phyloP scores from a whole-genome alignment of 306 rosid species.

The Rosa chinensis region DNA sequence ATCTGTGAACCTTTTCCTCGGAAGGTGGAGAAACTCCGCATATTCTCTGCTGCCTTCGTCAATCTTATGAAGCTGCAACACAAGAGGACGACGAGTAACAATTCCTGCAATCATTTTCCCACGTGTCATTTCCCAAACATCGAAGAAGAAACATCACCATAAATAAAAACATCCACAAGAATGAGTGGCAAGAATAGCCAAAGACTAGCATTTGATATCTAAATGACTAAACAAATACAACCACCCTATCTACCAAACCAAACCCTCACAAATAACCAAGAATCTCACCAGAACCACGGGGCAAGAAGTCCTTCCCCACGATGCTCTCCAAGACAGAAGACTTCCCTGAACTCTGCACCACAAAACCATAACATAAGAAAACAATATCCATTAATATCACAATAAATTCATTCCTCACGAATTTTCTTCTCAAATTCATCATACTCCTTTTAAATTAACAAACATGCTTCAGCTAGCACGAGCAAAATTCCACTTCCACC shows the following conservation, averaged over 20 bases:
- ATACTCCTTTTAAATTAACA: not conserved
- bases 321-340: slow-evolving; percentile 89
- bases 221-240: not conserved
- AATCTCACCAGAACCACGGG: slow-evolving; percentile 87
- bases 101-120: slow-evolving; percentile 59
- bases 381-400: not conserved
- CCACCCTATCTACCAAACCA: not conserved
- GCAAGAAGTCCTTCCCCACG: slow-evolving; percentile 96
- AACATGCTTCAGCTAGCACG: not conserved
- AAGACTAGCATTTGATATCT: not conserved
- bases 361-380: slow-evolving; percentile 24
- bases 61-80: slow-evolving; percentile 82
- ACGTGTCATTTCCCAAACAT: slow-evolving; percentile 21
- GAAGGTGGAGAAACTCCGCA: slow-evolving; percentile 86
- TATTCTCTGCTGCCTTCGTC: slow-evolving; percentile 85
- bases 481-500: not conserved
- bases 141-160: not conserved
- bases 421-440: not conserved
- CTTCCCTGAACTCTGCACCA: slow-evolving; percentile 81
- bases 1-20: slow-evolving; percentile 71
- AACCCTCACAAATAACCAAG: not conserved
- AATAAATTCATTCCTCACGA: not conserved
- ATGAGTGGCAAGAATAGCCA: not conserved
- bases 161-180: not conserved
- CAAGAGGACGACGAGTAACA: slow-evolving; percentile 92